Base-by-base conservation (phyloP, 2,329 filamentous ascomycete species). In the Fusarium piperis region DNA sequence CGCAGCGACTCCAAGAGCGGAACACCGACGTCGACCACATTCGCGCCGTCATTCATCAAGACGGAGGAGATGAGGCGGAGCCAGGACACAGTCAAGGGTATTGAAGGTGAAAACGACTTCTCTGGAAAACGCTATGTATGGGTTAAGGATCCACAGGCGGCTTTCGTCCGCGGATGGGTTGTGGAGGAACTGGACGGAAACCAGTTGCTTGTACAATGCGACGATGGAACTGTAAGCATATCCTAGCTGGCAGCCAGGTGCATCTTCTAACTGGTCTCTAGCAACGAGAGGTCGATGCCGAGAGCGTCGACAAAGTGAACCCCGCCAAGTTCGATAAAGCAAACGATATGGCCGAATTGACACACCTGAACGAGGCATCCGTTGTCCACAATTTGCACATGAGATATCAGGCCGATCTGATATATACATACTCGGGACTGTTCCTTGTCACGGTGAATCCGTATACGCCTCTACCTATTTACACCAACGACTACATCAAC, bases 241-340 rank as follows among this genome's bases (percentile, higher is more conserved):
- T 20, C 28, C 30, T 3, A 26, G 9, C 12, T 23, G 13, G 20
- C 32, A 8, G 4, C 16, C 13, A 51, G 3, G 3, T 12, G 35
- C 26, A 13, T 30, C 33, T 36, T 57, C 76, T 80, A 56, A 81
- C 67, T 12, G 2, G 33, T 33, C 11, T 62, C 30, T 74, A 96
- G 91, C 94, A 97, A 90, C 92, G 94, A 74, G 93, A 97, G 79
- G 92, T 96, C 57, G 92, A 95, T 73, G 84, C 89, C 58, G 95
- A 98, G 76, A 92, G 91, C 76, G 94, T 98, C 74, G 97, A 99
- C 86, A 98, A 98, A 83, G 97, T 99, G 85, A 99, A 99, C 83
- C 96, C 96, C 52, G 95, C 95, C 78, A 99, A 99, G 81, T 99
- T 99, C 84, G 96, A 99, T 88, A 99, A 98, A 83, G 95, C 95